Evolutionary conservation across 306 rosid genomes (phyloP), one percentile per base, ranked within the genome.

Genomic region (barrel medic (Medicago truncatula)): DNA sequence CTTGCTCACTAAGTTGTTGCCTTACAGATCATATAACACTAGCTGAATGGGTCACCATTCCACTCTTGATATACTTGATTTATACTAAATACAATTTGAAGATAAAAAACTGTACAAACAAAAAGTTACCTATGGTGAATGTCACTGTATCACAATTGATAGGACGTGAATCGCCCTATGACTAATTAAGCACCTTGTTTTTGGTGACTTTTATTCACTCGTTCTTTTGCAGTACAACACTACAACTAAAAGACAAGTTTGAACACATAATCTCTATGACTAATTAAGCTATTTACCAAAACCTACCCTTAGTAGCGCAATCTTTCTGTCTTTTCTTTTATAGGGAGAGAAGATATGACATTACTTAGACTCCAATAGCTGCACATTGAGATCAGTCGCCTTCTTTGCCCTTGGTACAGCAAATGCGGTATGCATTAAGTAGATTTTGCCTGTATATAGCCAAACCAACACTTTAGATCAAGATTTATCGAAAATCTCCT

Each of bases 361-460:
- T 72, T 76, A 80, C 3, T 36, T 72, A 40, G 85, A 46, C 73
- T 86, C 85, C 63, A 60, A 73, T 67, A 81, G 57, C 17, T 82
- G 76, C 44, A 78, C 88, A 25, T 77, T 80, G 72, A 72, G 87
- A 78, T 53, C 68, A 61, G 70, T 66, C 66, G 68, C 85, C 76
- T n/a, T 74, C 82, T 80, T 73, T 78, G 44, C 83, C 53, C 76
- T 68, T 81, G 10, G 86, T 86, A 85, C 83, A 81, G 6, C 86
- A 80, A 78, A 87, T 64, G 80, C 80, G 87, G 90, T 85, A 81
- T 9, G 67, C 73, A 74, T 68, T 25, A 73, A 71, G 76, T 36
- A 87, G 86, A 80, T 85, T 90, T 83, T 73, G 84, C 87, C 97
- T 92, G 91, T 86, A 86, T 13, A 47, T 11, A 23, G 38, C 4